Base-by-base conservation (phyloP, 202 grass and related monocot species). In the Schoenoplectus tabernaemontani region DNA sequence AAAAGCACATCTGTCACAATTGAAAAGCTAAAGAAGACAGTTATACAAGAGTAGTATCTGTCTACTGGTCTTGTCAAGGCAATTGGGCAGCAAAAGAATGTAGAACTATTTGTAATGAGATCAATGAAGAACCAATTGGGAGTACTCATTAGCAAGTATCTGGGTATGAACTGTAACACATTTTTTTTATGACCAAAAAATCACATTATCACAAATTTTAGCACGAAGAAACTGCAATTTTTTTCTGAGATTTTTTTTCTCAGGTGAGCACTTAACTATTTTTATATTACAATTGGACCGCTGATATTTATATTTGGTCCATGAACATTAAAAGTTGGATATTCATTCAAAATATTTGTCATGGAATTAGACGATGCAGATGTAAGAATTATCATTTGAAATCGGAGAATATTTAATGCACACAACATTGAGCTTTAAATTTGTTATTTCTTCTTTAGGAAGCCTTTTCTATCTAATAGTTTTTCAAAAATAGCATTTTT, bases 31-130 rank as follows among this genome's bases (percentile, higher is more conserved):
- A 47, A 87, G 78, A 85, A 83, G 53, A 89, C 78, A 87, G 87
- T 82, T 76, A 89, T 87, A 81, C 53, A 92, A 80, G 33, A n/a
- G n/a, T n/a, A 62, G 84, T 67, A 87, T 83, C 86, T 87, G 64
- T 82, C 77, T 82, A 87, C 46, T 70, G 11, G 62, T 87, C 87
- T 68, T 83, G 77, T 87, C 82, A 89, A 78, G 73, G 62, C 54
- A 57, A 83, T 39, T 3, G 53, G 63, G 81, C 57, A 64, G 81
- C 56, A 81, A 80, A 42, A 46, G 4, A 7, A 34, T 46, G 13
- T n/a, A 64, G 11, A 30, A 59, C 1, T 24, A 51, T 26, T 39
- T 43, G 76, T 78, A 41, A 60, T 41, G 76, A 44, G 60, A 41
- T 44, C 76, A 78, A 24, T 24, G 37, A 78, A 78, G 54, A 78